Percentiles rank a stretch among this genome's conserved stretches.
phyloP scores from a whole-genome alignment of 768 basidiomycete species.

The Pseudohyphozyma bogoriensis region DNA sequence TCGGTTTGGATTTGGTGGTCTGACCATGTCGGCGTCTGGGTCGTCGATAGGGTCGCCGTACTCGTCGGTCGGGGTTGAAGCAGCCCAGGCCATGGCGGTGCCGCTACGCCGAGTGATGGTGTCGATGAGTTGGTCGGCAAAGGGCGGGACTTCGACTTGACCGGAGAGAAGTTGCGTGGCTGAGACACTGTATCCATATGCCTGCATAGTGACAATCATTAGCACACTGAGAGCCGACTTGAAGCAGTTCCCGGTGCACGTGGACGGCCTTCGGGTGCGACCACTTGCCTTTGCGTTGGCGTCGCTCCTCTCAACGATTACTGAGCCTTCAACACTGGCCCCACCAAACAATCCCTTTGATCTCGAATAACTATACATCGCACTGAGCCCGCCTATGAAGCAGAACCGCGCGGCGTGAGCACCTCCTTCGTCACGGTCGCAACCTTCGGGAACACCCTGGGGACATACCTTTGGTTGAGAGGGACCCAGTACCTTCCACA shows the following conservation, averaged over 20 bases:
- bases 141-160: conserved; percentile 58
- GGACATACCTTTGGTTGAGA: conserved; percentile 46
- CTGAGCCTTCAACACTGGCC: conserved; percentile 56
- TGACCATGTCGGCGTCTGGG: not conserved
- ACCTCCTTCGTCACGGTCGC: conserved; percentile 54
- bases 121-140: conserved; percentile 64
- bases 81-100: not conserved
- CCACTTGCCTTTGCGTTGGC: conserved; percentile 75
- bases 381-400: conserved; percentile 74
- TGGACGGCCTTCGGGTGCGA: conserved; percentile 16
- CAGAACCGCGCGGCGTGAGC: conserved; percentile 66
- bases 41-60: no score
- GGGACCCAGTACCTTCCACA: no score
- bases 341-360: conserved; percentile 91
- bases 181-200: conserved; percentile 48
- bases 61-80: no score
- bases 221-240: not conserved
- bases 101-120: conserved; percentile 65
- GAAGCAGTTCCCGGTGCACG: no score
- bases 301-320: conserved; percentile 89
- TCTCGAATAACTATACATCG: conserved; percentile 61
- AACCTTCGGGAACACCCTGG: no score
- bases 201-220: not conserved
- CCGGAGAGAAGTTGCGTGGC: conserved; percentile 74
- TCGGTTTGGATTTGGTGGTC: not conserved